Percentiles rank a stretch among this genome's conserved stretches.
Evolutionary conservation across 2,329 filamentous ascomycete species (phyloP).

Genomic region (Colletotrichum zoysiae): DNA sequence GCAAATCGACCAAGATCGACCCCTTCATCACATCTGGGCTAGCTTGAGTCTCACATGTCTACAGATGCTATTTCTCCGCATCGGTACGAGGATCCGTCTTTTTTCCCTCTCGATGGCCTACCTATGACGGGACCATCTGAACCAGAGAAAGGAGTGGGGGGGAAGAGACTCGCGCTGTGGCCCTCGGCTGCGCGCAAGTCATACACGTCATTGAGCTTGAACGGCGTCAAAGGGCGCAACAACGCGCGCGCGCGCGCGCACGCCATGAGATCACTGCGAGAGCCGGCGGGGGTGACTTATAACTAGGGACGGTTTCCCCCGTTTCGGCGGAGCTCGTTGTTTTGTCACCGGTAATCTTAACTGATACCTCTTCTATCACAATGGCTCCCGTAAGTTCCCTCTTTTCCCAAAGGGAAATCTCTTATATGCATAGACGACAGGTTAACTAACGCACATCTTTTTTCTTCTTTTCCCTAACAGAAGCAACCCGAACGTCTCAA

Average conservation of each 20-base stretch:
- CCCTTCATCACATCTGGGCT: not conserved
- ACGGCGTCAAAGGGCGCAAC: slow-evolving; percentile 27
- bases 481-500: slow-evolving; percentile 40
- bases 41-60: slow-evolving; percentile 29
- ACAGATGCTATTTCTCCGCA: not conserved
- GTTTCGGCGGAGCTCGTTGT: not conserved
- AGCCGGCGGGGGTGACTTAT: not conserved
- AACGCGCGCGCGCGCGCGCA: not conserved
- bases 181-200: slow-evolving; percentile 31
- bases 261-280: slow-evolving; percentile 1
- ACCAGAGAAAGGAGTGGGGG: not conserved
- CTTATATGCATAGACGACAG: not conserved
- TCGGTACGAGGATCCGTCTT: not conserved
- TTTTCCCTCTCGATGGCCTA: not conserved
- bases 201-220: slow-evolving; percentile 40
- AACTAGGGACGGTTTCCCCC: not conserved
- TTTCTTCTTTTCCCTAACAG: not conserved
- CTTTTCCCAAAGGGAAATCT: not conserved
- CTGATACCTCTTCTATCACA: not conserved
- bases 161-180: not conserved
- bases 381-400: slow-evolving; percentile 33
- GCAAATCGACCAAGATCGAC: not conserved
- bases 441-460: not conserved
- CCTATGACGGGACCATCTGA: slow-evolving; percentile 17
- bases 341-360: not conserved